Base-by-base conservation (phyloP, 495 filamentous ascomycete species). In the Pseudomonodictys pantanalensis region DNA sequence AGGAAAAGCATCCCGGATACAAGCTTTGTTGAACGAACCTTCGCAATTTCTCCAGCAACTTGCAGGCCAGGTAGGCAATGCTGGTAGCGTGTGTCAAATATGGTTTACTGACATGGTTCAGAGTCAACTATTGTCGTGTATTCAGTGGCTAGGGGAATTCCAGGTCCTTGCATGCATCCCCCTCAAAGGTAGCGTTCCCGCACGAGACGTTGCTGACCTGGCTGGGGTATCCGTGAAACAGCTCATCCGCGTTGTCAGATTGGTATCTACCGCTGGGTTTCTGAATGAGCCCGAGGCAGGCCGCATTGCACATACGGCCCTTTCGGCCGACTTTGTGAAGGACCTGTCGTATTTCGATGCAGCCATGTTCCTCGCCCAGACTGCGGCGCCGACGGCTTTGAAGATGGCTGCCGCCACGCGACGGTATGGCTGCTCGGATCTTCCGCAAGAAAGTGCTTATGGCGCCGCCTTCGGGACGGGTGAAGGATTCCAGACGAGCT, bases 101-200 rank as follows among this genome's bases (percentile, higher is more conserved):
- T 35, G 15, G 15, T 35, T 15, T 35, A 15, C 32, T 35, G 32
- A 35, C 32, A 15, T 15, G 32, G 32, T 30, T 47, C 60, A 73
- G 73, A 74, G 53, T 45, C 69, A 77, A 54, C 23, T 77, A 2
- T 66, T 77, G 17, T 70, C 75, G 1, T 77, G 74, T 53, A 41
- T 78, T 12, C 60, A 69, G 52, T 78, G 75, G 76, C 64, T 78
- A 11, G 71, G 72, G 3, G 72, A 77, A 30, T 75, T 75, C 49
- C 74, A 76, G 46, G 67, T 78, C 3, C 71, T 76, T 1, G 75
- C 76, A 12, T 75, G 67, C 52, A 75, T 78, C 15, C 76, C 73
- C 0, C 69, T 73, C 2, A 32, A 26, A 15, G 71, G 67, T 26
- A 71, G 62, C 38, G 66, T 73, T n/a, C 64, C 68, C 3, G 55